Conservation (phyloP, 805 yeast species). For the Clavispora phyllophila region DNA sequence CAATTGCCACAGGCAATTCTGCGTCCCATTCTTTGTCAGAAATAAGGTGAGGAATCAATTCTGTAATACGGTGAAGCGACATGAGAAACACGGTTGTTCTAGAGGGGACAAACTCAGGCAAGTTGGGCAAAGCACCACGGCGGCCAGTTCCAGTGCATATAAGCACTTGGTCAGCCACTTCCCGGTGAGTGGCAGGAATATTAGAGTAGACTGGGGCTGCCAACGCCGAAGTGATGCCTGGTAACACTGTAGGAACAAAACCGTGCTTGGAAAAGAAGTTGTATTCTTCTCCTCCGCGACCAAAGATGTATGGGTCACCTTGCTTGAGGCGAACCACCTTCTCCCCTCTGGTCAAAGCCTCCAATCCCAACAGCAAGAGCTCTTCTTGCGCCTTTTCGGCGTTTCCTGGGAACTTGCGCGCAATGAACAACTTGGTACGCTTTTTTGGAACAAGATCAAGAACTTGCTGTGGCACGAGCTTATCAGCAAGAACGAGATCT, state of each 20-base stretch:
- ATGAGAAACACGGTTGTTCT: slow-evolving; percentile 85
- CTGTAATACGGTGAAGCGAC: slow-evolving; percentile 77
- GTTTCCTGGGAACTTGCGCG: slow-evolving; percentile 93
- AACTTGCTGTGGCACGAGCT: slow-evolving; percentile 85
- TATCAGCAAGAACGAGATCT: slow-evolving; percentile 83
- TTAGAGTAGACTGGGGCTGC: slow-evolving; percentile 79
- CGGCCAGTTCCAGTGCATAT: slow-evolving; percentile 95
- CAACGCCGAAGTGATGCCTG: slow-evolving; percentile 87
- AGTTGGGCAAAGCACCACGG: slow-evolving; percentile 70
- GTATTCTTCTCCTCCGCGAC: slow-evolving; percentile 93
- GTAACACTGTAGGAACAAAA: slow-evolving; percentile 65
- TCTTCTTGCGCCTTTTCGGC: slow-evolving; percentile 93
- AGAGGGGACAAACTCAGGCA: slow-evolving; percentile 67
- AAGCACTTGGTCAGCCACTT: slow-evolving; percentile 85
- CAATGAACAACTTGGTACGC: slow-evolving; percentile 70
- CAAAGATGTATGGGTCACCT: slow-evolving; percentile 95
- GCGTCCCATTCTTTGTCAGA: slow-evolving; percentile 57
- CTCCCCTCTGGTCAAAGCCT: slow-evolving; percentile 57
- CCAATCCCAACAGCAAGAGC: slow-evolving; percentile 66
- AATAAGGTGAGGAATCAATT: slow-evolving; percentile 44
- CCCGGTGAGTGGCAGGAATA: slow-evolving; percentile 90
- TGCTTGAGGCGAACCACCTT: slow-evolving; percentile 87
- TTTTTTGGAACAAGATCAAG: slow-evolving; percentile 72
- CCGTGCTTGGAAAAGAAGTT: slow-evolving; percentile 65
- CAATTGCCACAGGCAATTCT: slow-evolving; percentile 72